These are phyloP conservation scores for Colletotrichum sp. DNA, from an alignment of 2,329 filamentous ascomycete species.

Conservation along the genomic window DNA sequence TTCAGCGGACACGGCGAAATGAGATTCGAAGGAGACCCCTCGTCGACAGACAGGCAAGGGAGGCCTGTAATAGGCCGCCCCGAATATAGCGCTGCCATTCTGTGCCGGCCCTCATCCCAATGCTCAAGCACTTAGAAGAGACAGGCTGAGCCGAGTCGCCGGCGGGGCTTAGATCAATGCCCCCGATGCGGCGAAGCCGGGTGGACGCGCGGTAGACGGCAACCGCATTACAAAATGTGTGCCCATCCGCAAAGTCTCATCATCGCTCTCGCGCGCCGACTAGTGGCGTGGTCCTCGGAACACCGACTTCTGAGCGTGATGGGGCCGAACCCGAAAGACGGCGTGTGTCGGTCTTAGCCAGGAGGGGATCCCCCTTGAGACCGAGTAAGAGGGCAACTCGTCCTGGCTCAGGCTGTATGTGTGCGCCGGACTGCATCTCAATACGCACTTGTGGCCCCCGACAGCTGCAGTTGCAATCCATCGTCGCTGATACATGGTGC, in stretches of 20 bases:
- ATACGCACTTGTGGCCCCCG: background rate
- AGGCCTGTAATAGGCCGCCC: background rate
- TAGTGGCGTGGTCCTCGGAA: background rate
- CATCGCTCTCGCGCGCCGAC: background rate
- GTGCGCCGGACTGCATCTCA: background rate
- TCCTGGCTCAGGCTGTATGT: background rate
- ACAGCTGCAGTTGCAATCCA: background rate
- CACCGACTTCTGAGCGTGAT: background rate
- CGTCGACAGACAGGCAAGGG: background rate
- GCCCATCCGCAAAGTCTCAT: background rate
- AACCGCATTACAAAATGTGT: background rate
- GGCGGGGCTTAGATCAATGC: background rate
- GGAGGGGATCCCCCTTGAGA: background rate
- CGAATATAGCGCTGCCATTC: background rate
- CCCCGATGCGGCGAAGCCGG: constrained; percentile 3
- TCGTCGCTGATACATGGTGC: background rate
- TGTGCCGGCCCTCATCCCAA: background rate
- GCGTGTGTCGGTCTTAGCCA: background rate
- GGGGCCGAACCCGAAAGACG: background rate
- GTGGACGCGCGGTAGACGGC: background rate
- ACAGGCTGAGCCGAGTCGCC: background rate
- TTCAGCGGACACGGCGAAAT: constrained; percentile 4
- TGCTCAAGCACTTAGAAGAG: background rate
- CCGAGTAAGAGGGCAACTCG: background rate
- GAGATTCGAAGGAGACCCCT: background rate